Evolutionary conservation across 352 stramenopile genomes (phyloP).

Genomic region (Globisporangium lucens): DNA sequence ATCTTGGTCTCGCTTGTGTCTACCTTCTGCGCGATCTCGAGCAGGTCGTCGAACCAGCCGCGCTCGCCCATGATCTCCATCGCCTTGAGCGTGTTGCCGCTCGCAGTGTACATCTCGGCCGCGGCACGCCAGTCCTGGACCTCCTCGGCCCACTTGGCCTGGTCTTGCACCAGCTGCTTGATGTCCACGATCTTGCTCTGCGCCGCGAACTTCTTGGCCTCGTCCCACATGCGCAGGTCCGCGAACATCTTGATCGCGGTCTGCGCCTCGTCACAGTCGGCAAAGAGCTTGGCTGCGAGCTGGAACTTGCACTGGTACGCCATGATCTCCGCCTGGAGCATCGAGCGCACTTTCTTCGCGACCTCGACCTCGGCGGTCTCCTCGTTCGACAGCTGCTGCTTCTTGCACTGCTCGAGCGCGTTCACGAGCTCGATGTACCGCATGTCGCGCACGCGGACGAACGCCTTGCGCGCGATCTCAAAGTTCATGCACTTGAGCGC

Average conservation of each 20-base stretch:
- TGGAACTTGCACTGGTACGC: constrained; percentile 91
- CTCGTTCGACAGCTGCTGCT: constrained; percentile 47
- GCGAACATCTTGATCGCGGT: constrained; percentile 93
- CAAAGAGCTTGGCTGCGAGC: constrained; percentile 88
- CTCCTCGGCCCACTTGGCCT: constrained; percentile 93
- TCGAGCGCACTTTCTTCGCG: constrained; percentile 49
- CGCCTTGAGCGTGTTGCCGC: constrained; percentile 76
- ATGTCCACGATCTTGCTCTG: constrained; percentile 81
- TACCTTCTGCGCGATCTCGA: constrained; percentile 66
- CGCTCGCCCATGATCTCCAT: constrained; percentile 86
- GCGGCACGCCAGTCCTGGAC: constrained; percentile 90
- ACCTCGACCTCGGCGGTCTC: constrained; percentile 28
- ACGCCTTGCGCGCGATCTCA: constrained; percentile 79
- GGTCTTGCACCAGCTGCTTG: constrained; percentile 83
- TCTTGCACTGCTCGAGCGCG: constrained; percentile 72
- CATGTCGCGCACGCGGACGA: constrained; percentile 89
- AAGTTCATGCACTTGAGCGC: constrained; percentile 86
- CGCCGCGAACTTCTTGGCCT: constrained; percentile 90
- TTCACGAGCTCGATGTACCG: constrained; percentile 91
- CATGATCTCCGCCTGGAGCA: constrained; percentile 90
- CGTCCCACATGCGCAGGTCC: constrained; percentile 92
- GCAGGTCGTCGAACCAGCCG: constrained; percentile 84
- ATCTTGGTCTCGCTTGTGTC: constrained; percentile 46
- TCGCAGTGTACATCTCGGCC: constrained; percentile 90
- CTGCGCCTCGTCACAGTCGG: constrained; percentile 73